These are phyloP conservation scores for Hirsutella minnesotensis DNA, from an alignment of 2,329 filamentous ascomycete species.

Conservation along the genomic window DNA sequence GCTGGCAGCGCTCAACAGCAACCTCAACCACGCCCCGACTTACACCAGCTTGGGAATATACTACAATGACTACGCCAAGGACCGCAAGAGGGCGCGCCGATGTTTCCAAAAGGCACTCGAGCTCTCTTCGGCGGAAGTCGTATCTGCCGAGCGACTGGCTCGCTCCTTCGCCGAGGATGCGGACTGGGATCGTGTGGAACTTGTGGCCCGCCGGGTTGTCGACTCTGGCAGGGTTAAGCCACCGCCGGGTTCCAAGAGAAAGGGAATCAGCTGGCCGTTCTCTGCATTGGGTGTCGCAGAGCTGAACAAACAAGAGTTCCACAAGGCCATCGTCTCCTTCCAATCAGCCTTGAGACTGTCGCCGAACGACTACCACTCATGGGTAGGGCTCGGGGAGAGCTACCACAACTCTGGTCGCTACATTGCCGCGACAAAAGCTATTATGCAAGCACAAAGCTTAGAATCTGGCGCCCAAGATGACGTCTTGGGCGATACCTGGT, in stretches of 20 bases:
- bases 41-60: constrained; percentile 87
- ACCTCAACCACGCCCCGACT: constrained; percentile 77
- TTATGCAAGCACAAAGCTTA: constrained; percentile 70
- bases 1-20: constrained; percentile 70
- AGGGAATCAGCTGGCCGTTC: constrained; percentile 91
- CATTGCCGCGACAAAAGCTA: constrained; percentile 86
- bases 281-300: constrained; percentile 89
- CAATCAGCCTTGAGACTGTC: constrained; percentile 76
- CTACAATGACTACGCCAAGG: constrained; percentile 82
- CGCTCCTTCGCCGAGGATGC: constrained; percentile 76
- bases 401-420: constrained; percentile 91
- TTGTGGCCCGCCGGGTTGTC: constrained; percentile 79
- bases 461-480: constrained; percentile 44
- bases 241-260: constrained; percentile 83
- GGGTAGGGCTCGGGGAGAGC: constrained; percentile 92
- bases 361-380: constrained; percentile 85
- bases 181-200: constrained; percentile 94
- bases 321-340: constrained; percentile 82
- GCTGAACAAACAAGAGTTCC: constrained; percentile 85
- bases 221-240: constrained; percentile 90
- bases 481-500: constrained; percentile 66
- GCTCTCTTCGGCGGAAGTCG: constrained; percentile 73
- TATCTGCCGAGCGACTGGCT: constrained; percentile 78
- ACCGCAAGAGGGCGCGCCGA: constrained; percentile 74
- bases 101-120: constrained; percentile 97